These are phyloP conservation scores for Coffea canephora DNA, from an alignment of 257 asterid genomes.

Conservation along the genomic window DNA sequence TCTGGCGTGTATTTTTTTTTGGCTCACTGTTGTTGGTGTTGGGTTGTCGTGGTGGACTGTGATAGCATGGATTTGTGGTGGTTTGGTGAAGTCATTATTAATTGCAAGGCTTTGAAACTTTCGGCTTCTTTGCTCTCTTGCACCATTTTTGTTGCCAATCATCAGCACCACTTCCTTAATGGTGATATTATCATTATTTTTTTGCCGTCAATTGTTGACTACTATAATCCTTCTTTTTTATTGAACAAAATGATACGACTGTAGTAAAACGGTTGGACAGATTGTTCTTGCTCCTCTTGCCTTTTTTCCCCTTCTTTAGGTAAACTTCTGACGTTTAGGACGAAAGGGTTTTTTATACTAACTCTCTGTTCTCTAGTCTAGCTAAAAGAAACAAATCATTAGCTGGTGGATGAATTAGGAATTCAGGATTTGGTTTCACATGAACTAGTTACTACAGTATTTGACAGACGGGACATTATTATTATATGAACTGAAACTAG, in stretches of 20 bases:
- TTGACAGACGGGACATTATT: too few relatives aligned
- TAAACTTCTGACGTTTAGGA: too few relatives aligned
- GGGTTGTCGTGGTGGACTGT: slow-evolving; percentile 3
- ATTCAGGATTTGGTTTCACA: too few relatives aligned
- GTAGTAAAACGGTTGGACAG: too few relatives aligned
- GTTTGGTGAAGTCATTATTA: slow-evolving; percentile 11
- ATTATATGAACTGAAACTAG: too few relatives aligned
- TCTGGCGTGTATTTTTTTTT: not conserved
- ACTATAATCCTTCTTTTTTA: not conserved
- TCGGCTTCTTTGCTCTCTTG: not conserved
- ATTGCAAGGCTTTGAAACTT: slow-evolving; percentile 14
- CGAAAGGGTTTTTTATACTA: too few relatives aligned
- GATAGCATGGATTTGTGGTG: not conserved
- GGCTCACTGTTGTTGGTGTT: not conserved
- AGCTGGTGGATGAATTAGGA: too few relatives aligned
- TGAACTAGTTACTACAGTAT: too few relatives aligned
- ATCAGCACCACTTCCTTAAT: not conserved
- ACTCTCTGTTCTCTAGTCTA: too few relatives aligned
- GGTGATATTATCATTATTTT: not conserved
- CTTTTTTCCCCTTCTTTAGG: too few relatives aligned
- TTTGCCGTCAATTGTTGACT: slow-evolving; percentile 2
- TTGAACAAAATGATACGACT: not conserved
- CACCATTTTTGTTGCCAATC: not conserved
- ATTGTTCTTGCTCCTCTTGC: too few relatives aligned
- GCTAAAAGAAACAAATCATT: too few relatives aligned